Base-by-base conservation (phyloP, 805 yeast species). In the Lipomyces sp. region DNA sequence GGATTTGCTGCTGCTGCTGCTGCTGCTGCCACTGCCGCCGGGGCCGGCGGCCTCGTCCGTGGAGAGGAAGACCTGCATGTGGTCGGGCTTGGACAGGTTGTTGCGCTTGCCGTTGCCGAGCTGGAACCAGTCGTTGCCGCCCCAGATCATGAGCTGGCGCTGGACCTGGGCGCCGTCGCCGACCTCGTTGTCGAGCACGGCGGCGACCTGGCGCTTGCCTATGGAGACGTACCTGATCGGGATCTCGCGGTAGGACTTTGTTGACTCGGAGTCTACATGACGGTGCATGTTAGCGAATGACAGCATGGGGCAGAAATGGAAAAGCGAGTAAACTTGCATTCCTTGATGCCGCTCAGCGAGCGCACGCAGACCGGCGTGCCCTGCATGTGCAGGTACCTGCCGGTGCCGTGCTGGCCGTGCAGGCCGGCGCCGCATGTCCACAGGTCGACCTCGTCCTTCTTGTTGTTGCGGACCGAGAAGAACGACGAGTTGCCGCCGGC, bases 361-460 rank as follows among this genome's bases (percentile, higher is more conserved):
- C 76, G 75, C 52, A 90, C 65, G 38, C 77, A 77, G 18, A 77
- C 70, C 5, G 96, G 96, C 41, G 75, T 75, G 18, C 79, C 71
- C 63, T 82, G 85, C 16, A 86, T 82, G 66, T 89, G 96, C 32
- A 83, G 70, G 65, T 75, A 89, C 49, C 82, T 75, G 14, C 87
- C 88, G 39, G 79, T 77, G 22, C 97, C 98, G 48, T 89, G 72
- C 68, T 88, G 95, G 16, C 98, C 98, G 61, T 79, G 76, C 45
- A 84, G 65, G 4, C 97, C 96, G 62, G 82, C 81, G 19, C 98
- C 98, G 71, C 89, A 83, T 2, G 87, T 74, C 57, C 84, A 66
- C 3, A 77, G 46, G 21, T 70, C 68, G 28, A 64, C 65, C n/a
- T 53, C 58, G 10, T 55, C 45, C 45, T 56, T 44, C 24, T 70